Evolutionary conservation across 306 rosid species (phyloP).

Genomic region (Sindora glabra): DNA sequence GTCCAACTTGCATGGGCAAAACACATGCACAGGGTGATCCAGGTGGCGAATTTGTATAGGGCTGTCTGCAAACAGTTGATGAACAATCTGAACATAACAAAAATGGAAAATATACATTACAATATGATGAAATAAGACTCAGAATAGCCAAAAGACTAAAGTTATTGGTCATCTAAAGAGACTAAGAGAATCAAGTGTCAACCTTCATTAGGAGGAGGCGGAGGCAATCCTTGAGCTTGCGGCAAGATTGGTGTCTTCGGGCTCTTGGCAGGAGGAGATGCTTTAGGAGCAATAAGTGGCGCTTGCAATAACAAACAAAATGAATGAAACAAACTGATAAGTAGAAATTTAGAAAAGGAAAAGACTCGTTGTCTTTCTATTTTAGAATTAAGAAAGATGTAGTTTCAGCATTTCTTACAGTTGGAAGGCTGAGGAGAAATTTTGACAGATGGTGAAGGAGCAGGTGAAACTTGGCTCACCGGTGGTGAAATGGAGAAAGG

Average conservation of each 20-base stretch:
- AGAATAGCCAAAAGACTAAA: not conserved
- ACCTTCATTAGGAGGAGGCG: slow-evolving; percentile 98
- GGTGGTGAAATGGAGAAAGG: slow-evolving; percentile 36
- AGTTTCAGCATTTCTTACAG: slow-evolving; percentile 43
- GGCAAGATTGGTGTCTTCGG: slow-evolving; percentile 49
- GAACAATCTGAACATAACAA: slow-evolving; percentile 79
- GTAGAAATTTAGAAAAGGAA: slow-evolving; percentile 3
- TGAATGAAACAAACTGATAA: slow-evolving; percentile 11
- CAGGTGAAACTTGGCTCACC: slow-evolving; percentile 40
- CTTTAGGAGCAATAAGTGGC: slow-evolving; percentile 36
- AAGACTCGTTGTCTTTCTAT: not conserved
- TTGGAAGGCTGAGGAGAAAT: slow-evolving; percentile 30
- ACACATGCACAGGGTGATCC: slow-evolving; percentile 87
- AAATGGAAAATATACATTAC: slow-evolving; percentile 15
- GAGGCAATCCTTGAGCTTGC: slow-evolving; percentile 60
- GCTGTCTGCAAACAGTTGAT: slow-evolving; percentile 54
- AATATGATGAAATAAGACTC: slow-evolving; percentile 8
- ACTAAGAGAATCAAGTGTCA: slow-evolving; percentile 9
- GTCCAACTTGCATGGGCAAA: slow-evolving; percentile 80
- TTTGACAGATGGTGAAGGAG: slow-evolving; percentile 53
- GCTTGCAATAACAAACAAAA: slow-evolving; percentile 30
- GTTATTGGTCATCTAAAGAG: not conserved
- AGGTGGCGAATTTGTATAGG: slow-evolving; percentile 80
- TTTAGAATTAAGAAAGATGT: not conserved
- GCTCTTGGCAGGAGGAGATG: slow-evolving; percentile 33